Conservation (phyloP, 768 basidiomycete genomes). For the Sarcodon aspratus region DNA sequence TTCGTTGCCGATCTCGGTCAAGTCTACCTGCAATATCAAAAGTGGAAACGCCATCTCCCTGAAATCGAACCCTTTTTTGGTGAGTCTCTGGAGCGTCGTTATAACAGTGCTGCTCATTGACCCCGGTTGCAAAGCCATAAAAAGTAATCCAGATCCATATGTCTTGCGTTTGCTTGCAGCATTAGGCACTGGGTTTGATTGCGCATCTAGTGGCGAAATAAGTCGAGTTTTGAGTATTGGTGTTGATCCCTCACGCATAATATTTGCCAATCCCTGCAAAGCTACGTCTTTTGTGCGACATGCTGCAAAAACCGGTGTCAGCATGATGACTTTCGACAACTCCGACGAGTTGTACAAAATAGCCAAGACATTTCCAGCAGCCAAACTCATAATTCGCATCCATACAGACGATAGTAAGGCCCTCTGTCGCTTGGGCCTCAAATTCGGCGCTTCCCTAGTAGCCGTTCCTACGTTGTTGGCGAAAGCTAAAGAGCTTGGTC, state of each 20-base stretch:
- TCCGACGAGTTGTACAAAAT: slow-evolving; percentile 93
- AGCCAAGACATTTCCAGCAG: slow-evolving; percentile 63
- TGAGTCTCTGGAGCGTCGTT: slow-evolving; percentile 25
- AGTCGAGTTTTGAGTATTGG: slow-evolving; percentile 63
- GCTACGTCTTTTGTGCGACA: slow-evolving; percentile 85
- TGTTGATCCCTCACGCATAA: slow-evolving; percentile 71
- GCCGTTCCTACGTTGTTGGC: slow-evolving; percentile 70
- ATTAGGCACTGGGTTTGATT: slow-evolving; percentile 91
- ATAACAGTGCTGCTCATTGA: slow-evolving; percentile 12
- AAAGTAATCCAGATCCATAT: slow-evolving; percentile 97
- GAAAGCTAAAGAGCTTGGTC: slow-evolving; percentile 64
- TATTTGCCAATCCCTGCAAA: slow-evolving; percentile 99
- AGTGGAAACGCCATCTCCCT: slow-evolving; percentile 71
- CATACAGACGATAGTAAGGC: slow-evolving; percentile 97
- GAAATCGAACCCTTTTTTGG: slow-evolving; percentile 93
- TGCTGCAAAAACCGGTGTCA: slow-evolving; percentile 68
- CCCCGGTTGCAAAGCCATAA: slow-evolving; percentile 53
- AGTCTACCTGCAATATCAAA: slow-evolving; percentile 74
- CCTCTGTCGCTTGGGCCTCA: slow-evolving; percentile 85
- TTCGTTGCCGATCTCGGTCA: slow-evolving; percentile 91
- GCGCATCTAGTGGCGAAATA: slow-evolving; percentile 93
- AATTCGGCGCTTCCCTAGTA: slow-evolving; percentile 87
- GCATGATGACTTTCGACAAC: slow-evolving; percentile 98
- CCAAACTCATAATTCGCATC: slow-evolving; percentile 87
- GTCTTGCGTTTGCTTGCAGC: slow-evolving; percentile 85